These are phyloP conservation scores for Dendrobium catenatum DNA, from an alignment of 106 monocot genomes.

Conservation along the genomic window DNA sequence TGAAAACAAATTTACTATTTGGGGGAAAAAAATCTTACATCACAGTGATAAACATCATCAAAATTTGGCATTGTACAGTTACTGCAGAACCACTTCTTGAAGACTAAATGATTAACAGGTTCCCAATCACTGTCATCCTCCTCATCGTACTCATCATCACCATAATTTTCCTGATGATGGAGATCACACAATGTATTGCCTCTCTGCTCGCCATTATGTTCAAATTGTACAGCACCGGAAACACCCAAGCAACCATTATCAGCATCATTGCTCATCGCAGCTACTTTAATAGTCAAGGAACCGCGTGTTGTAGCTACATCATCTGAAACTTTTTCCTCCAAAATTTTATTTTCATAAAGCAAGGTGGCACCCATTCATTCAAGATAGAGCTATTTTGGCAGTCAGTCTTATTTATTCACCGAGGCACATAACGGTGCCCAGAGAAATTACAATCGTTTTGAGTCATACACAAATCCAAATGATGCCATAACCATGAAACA, in stretches of 20 bases:
- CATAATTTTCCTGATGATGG: conserved; percentile 36
- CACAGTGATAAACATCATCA: conserved; percentile 47
- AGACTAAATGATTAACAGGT: conserved; percentile 38
- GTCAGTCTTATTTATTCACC: conserved; percentile 6
- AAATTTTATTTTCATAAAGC: conserved; percentile 8
- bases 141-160: conserved; percentile 54
- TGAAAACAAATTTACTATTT: background rate
- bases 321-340: conserved; percentile 2
- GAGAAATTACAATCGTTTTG: background rate
- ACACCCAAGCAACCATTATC: conserved; percentile 16
- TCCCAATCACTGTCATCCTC: conserved; percentile 94
- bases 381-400: conserved; percentile 11
- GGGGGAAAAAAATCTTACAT: conserved; percentile 29
- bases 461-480: background rate
- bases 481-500: conserved; percentile 12
- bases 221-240: background rate
- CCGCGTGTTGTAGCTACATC: conserved; percentile 3
- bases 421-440: conserved; percentile 9
- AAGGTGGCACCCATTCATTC: conserved; percentile 18
- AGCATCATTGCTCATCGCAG: conserved; percentile 5
- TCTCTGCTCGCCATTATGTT: conserved; percentile 11
- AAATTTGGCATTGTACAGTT: conserved; percentile 84
- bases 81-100: conserved; percentile 69
- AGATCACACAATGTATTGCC: conserved; percentile 46
- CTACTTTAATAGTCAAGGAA: background rate